Percentiles rank a stretch among this genome's conserved stretches.
These are phyloP conservation scores for Exidia glandulosa DNA, from an alignment of 768 basidiomycete species.

Conservation along the genomic window DNA sequence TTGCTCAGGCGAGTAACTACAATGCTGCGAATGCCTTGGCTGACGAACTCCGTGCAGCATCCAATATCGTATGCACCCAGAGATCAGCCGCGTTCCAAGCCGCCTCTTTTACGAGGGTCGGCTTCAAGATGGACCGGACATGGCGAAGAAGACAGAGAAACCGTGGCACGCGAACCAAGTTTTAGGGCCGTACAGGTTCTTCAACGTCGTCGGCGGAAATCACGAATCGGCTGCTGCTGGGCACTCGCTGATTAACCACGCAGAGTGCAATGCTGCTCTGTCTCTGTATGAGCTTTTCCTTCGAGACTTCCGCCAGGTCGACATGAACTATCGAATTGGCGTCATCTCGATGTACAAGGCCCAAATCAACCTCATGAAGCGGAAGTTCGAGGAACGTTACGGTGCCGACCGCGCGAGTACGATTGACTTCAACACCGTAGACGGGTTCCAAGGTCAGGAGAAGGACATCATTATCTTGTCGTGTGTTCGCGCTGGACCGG, in stretches of 20 bases:
- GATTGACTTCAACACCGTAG: constrained; percentile 94
- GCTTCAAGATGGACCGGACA: constrained; percentile 77
- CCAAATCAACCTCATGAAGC: constrained; percentile 66
- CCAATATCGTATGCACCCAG: constrained; percentile 99
- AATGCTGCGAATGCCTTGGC: neutral
- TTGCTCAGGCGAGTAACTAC: constrained; percentile 57
- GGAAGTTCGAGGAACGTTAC: constrained; percentile 58
- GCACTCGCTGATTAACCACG: constrained; percentile 65
- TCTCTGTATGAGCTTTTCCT: constrained; percentile 63
- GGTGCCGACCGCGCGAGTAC: constrained; percentile 56
- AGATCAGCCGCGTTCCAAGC: constrained; percentile 85
- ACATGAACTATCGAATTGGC: constrained; percentile 47
- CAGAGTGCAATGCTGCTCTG: constrained; percentile 66
- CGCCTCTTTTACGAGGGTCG: constrained; percentile 73
- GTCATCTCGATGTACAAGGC: constrained; percentile 93
- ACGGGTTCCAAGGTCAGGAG: constrained; percentile 98
- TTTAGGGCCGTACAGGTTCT: constrained; percentile 84
- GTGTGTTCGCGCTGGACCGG: constrained; percentile 86
- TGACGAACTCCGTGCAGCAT: constrained; percentile 62
- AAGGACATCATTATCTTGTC: constrained; percentile 97
- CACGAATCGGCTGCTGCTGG: constrained; percentile 47
- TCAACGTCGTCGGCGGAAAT: constrained; percentile 58
- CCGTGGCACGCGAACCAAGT: constrained; percentile 75
- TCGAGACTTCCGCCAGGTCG: constrained; percentile 44
- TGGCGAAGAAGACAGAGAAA: constrained; percentile 70